phyloP scores from a whole-genome alignment of 441 rosid genomes.

The Corymbia calophylla region DNA sequence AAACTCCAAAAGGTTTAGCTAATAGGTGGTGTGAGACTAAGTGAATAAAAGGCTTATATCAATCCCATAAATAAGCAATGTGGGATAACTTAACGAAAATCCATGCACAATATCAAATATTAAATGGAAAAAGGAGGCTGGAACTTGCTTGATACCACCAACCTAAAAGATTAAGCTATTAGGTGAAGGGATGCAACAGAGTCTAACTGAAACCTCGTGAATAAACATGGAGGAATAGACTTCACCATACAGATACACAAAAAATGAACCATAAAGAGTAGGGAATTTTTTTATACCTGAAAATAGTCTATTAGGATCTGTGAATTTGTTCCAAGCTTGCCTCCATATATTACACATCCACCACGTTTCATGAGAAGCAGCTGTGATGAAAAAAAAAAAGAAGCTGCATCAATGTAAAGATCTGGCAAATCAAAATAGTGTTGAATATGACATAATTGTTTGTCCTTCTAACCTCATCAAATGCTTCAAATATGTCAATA shows the following conservation, averaged over 20 bases:
- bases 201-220: neutral
- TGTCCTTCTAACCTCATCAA: conserved; percentile 62
- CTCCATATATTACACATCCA: conserved; percentile 86
- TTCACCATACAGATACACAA: neutral
- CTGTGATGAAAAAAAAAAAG: conserved; percentile 23
- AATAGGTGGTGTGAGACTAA: neutral
- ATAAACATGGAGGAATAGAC: neutral
- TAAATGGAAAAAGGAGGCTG: neutral
- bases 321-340: conserved; percentile 71
- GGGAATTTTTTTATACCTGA: conserved; percentile 44
- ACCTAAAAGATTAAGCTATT: neutral
- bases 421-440: neutral
- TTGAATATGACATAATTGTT: neutral
- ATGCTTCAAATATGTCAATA: conserved; percentile 90
- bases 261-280: neutral
- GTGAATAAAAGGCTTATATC: neutral
- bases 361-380: conserved; percentile 96
- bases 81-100: neutral
- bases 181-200: neutral
- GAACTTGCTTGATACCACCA: neutral
- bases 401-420: neutral
- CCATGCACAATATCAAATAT: neutral
- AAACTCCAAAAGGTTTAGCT: neutral
- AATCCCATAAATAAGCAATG: neutral
- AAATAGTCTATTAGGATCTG: conserved; percentile 68